A percentile compares a stretch with the other conserved stretches of the same genome.
These are phyloP conservation scores for Spencermartinsiella europaea DNA, from an alignment of 805 yeast species.

Conservation along the genomic window DNA sequence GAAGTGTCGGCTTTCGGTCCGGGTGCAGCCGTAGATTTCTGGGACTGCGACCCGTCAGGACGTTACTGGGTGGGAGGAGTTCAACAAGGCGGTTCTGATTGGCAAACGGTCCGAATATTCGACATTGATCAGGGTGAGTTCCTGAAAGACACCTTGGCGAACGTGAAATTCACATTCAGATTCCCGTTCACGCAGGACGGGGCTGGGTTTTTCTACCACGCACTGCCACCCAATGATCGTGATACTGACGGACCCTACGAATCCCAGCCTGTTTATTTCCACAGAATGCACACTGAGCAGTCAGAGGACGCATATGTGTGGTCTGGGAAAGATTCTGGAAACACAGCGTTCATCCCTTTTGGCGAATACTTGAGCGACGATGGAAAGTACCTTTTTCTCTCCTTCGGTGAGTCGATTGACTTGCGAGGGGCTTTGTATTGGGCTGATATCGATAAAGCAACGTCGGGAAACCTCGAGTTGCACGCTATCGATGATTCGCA, in stretches of 20 bases:
- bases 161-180: constrained; percentile 1
- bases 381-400: constrained; percentile 1
- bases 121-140: not conserved
- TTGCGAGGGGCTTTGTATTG: not conserved
- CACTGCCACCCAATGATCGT: not conserved
- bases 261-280: not conserved
- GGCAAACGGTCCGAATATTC: not conserved
- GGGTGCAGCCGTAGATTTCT: constrained; percentile 3
- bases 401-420: not conserved
- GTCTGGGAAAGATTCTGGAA: not conserved
- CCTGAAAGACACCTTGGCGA: not conserved
- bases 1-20: not conserved
- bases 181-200: constrained; percentile 1
- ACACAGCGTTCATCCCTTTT: not conserved
- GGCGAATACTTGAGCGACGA: constrained; percentile 3
- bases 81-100: constrained; percentile 1
- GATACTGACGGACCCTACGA: constrained; percentile 4
- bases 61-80: constrained; percentile 6
- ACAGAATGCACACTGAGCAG: constrained; percentile 36
- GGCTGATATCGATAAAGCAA: not conserved
- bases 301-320: constrained; percentile 43
- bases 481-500: not conserved
- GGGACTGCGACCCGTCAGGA: constrained; percentile 7
- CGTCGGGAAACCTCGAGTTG: not conserved
- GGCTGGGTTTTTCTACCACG: not conserved